Evolutionary conservation across 768 basidiomycete species (phyloP), one percentile per base, ranked within the genome.

Genomic region (Cystofilobasidium bisporidii): DNA sequence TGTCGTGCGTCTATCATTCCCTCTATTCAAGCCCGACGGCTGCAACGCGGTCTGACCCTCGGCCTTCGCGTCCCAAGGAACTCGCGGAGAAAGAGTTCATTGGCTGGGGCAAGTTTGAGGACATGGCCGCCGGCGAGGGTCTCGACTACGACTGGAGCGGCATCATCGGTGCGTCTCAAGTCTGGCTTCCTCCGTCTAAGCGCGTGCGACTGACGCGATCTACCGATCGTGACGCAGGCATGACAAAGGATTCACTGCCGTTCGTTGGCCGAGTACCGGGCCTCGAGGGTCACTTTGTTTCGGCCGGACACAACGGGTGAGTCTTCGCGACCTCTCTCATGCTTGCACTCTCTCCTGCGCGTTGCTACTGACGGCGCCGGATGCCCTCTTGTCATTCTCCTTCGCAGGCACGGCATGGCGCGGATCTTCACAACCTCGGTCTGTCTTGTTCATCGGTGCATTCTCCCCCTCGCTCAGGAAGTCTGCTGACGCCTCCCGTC

Each of bases 301-400:
- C 41, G 3, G 66, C 58, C 30, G 66, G 66, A 0, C 61, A 62
- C 61, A 62, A 63, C 61, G 66, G 66, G 53, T 56, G 26, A 5
- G 30, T 56, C 15, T 56, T 48, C n/a, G 22, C 11, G n/a, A 12
- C 15, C 47, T 14, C 47, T 24, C 20, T 9, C 45, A 12, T n/a
- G 36, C 36, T 24, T 17, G 17, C 45, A 18, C 15, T 6, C 45
- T 18, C 6, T 47, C 3, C 3, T 32, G 28, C 28, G 20, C 50
- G 10, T 50, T 55, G 11, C 17, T 9, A 26, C 59, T n/a, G 24
- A 14, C 14, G 3, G 8, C 33, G 14, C 43, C 43, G 33, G n/a
- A n/a, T n/a, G n/a, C n/a, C n/a, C 12, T 8, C 14, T 22, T 32
- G 28, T 10, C 36, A 12, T 40, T 4, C 22, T 33, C 22, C 3